A percentile compares a stretch with the other conserved stretches of the same genome.
Conservation (phyloP, 192 early-diverging fungal species). For the Coemansia sp. region DNA sequence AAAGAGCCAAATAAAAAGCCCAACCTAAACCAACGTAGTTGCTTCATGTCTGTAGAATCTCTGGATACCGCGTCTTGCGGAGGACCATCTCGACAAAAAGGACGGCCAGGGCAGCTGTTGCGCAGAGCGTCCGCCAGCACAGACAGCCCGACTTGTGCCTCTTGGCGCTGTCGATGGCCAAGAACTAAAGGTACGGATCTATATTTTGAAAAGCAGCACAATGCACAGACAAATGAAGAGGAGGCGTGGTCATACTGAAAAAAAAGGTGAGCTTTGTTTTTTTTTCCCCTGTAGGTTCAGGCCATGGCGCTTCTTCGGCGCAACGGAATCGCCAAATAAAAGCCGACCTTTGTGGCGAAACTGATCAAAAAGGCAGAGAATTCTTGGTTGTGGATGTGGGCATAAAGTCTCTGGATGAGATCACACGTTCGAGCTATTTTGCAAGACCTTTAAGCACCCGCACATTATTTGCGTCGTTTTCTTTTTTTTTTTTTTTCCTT, state of each 20-base stretch:
- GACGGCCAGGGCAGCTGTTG: not conserved
- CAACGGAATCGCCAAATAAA: not conserved
- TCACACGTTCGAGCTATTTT: constrained; percentile 2
- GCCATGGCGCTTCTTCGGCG: constrained; percentile 39
- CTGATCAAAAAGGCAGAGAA: not conserved
- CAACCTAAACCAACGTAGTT: not conserved
- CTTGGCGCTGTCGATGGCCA: constrained; percentile 32
- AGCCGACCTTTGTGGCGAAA: not conserved
- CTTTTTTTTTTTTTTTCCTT: constrained; percentile 16
- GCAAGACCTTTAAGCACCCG: not conserved
- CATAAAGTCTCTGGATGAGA: constrained; percentile 4
- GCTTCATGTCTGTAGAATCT: constrained; percentile 17
- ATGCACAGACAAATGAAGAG: not conserved
- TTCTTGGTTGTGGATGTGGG: not conserved
- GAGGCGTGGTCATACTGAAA: not conserved
- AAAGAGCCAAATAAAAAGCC: not conserved
- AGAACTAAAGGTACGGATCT: constrained; percentile 28
- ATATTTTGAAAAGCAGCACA: not conserved
- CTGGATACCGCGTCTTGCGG: constrained; percentile 37
- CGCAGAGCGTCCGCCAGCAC: not conserved
- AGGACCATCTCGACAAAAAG: not conserved
- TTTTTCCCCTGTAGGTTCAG: constrained; percentile 31
- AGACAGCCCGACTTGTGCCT: constrained; percentile 21
- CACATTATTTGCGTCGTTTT: not conserved
- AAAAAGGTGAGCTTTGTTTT: not conserved